These are phyloP conservation scores for Trichoderma oligosporum DNA, from an alignment of 2,329 filamentous ascomycete species.

Conservation along the genomic window DNA sequence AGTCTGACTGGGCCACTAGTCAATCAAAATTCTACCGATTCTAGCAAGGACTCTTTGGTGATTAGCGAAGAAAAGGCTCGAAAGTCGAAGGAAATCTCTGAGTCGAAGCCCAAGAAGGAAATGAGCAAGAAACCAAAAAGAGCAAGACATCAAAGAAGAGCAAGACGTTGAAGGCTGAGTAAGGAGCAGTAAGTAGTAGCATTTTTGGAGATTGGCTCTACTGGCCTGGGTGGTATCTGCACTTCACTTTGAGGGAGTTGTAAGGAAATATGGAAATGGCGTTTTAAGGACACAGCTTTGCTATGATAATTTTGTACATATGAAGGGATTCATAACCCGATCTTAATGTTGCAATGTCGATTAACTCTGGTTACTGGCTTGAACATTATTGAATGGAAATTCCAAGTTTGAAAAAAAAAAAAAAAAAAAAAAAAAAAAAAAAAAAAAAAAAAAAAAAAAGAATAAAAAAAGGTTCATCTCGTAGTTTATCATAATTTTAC, in stretches of 20 bases:
- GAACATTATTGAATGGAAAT: slow-evolving; percentile 6
- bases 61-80: neutral
- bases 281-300: slow-evolving; percentile 35
- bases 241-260: slow-evolving; percentile 32
- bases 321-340: slow-evolving; percentile 31
- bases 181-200: neutral
- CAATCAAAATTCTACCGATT: neutral
- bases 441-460: too few relatives aligned
- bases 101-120: slow-evolving; percentile 60
- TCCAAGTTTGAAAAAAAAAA: neutral
- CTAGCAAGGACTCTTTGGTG: neutral
- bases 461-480: too few relatives aligned
- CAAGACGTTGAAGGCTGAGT: slow-evolving; percentile 1
- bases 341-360: slow-evolving; percentile 17
- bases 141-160: slow-evolving; percentile 7
- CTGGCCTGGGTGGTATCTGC: slow-evolving; percentile 22
- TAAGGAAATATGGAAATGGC: slow-evolving; percentile 30
- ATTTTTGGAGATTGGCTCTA: slow-evolving; percentile 4
- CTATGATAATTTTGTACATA: slow-evolving; percentile 25
- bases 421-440: too few relatives aligned
- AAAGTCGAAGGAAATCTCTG: neutral
- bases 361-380: slow-evolving; percentile 8
- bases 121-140: slow-evolving; percentile 9
- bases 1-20: neutral
- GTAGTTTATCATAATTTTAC: too few relatives aligned